A percentile compares a stretch with the other conserved stretches of the same genome.
These are phyloP conservation scores for Gymnopus androsaceus DNA, from an alignment of 1,284 basidiomycete species.

Conservation along the genomic window DNA sequence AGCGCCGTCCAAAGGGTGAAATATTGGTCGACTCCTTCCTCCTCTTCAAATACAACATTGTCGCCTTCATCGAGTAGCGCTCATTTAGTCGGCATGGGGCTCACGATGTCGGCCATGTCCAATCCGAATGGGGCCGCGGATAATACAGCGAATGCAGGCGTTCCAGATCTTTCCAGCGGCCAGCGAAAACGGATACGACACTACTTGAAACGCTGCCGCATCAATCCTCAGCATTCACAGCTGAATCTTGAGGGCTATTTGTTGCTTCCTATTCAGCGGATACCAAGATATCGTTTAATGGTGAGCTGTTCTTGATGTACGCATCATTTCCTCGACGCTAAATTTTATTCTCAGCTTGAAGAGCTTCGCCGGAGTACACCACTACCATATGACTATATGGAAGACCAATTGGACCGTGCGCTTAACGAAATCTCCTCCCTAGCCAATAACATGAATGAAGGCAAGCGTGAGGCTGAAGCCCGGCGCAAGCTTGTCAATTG, in stretches of 20 bases:
- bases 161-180: constrained; percentile 60
- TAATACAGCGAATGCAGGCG: constrained; percentile 35
- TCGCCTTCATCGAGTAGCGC: constrained; percentile 64
- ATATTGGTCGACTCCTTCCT: constrained; percentile 69
- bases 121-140: constrained; percentile 48
- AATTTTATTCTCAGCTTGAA: constrained; percentile 61
- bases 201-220: constrained; percentile 84
- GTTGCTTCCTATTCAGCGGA: constrained; percentile 92
- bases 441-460: constrained; percentile 95
- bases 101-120: constrained; percentile 60
- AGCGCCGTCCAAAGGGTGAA: constrained; percentile 85
- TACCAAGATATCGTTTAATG: constrained; percentile 93
- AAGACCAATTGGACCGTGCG: constrained; percentile 85
- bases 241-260: constrained; percentile 95
- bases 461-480: constrained; percentile 91
- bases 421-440: constrained; percentile 83
- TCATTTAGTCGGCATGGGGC: constrained; percentile 63
- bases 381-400: constrained; percentile 67
- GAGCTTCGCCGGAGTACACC: constrained; percentile 83
- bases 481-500: constrained; percentile 86
- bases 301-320: constrained; percentile 46
- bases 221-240: constrained; percentile 92
- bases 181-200: constrained; percentile 86
- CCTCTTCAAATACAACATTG: constrained; percentile 46
- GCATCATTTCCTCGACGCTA: constrained; percentile 5